These are phyloP conservation scores for Nemania sp. DNA, from an alignment of 2,329 filamentous ascomycete genomes.

Conservation along the genomic window DNA sequence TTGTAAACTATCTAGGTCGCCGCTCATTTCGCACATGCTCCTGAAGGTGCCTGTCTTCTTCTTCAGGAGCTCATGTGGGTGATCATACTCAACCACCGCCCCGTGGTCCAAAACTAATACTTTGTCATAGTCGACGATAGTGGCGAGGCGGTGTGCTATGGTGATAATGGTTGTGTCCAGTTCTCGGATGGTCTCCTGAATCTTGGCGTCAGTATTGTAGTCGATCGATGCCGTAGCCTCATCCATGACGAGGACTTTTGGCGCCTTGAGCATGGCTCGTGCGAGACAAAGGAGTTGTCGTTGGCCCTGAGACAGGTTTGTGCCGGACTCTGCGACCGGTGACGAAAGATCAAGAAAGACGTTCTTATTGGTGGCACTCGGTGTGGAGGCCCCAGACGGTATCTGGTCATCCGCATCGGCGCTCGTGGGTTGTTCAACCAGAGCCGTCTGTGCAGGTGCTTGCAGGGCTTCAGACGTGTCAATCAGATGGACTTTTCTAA, in stretches of 20 bases:
- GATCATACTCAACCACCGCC: slow-evolving; percentile 83
- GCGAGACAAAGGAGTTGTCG: slow-evolving; percentile 93
- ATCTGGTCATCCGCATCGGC: slow-evolving; percentile 23
- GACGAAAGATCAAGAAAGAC: slow-evolving; percentile 87
- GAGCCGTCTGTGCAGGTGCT: slow-evolving; percentile 14
- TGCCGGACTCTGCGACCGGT: slow-evolving; percentile 84
- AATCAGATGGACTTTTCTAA: slow-evolving; percentile 89
- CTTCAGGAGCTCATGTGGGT: slow-evolving; percentile 80
- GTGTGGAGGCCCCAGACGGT: slow-evolving; percentile 32
- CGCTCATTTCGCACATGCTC: slow-evolving; percentile 68
- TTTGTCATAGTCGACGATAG: slow-evolving; percentile 98
- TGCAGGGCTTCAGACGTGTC: slow-evolving; percentile 54
- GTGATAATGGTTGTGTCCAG: slow-evolving; percentile 93
- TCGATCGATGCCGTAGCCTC: slow-evolving; percentile 98
- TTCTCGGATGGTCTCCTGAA: slow-evolving; percentile 95
- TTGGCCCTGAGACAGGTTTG: slow-evolving; percentile 94
- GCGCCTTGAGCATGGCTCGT: slow-evolving; percentile 86
- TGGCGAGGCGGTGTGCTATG: slow-evolving; percentile 93
- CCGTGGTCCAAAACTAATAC: slow-evolving; percentile 93
- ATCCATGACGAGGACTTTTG: slow-evolving; percentile 97
- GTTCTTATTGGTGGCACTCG: slow-evolving; percentile 81
- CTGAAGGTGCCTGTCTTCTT: slow-evolving; percentile 68
- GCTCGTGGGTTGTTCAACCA: slow-evolving; percentile 14
- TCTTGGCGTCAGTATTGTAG: slow-evolving; percentile 93
- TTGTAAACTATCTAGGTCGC: slow-evolving; percentile 56